Evolutionary conservation across 2,329 filamentous ascomycete species (phyloP), one percentile per base, ranked within the genome.

Genomic region (Exserohilum turcica): DNA sequence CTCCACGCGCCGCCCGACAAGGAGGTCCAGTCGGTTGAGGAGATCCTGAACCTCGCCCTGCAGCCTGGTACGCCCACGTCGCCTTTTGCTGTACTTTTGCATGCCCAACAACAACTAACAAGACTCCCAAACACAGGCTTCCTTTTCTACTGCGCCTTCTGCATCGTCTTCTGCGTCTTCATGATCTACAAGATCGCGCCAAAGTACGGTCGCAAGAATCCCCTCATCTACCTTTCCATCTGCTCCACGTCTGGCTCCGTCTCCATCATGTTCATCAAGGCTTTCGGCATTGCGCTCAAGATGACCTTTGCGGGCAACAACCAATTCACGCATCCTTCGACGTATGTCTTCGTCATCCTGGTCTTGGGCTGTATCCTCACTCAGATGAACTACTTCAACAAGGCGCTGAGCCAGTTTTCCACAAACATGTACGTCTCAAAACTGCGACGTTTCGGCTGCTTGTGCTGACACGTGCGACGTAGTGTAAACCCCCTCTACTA

Each of bases 351-450:
- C 74, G 87, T 93, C 76, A 97, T 99, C 62, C 85, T 97, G 61
- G 94, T 92, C 0, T 82, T 83, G 3, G 91, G 97, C 60, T 99
- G 94, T 80, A 97, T 99, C 71, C 76, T 99, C 63, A 97, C 92
- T 7, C 94, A 99, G 81, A 97, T 99, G 94, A 99, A 99, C 77
- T 99, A 99, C 77, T 96, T 99, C 78, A 99, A 99, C 82, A 99
- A 99, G 77, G 94, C 94, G 6, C 80, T 99, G 55, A 95, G 91
- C 75, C 92, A 95, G 69, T 99, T 97, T 77, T 93, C 91, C 27
- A 97, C 94, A 28, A 96, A 95, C 66, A 96, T 99, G 92, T 96
- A 83, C 74, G 90, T 80, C 13, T 8, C 21, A 12, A 21, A 7
- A 37, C 45, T 19, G 13, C 12, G n/a, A 18, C 18, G 1, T 8